A percentile compares a stretch with the other conserved stretches of the same genome.
phyloP scores from a whole-genome alignment of 1,284 basidiomycete species.

The Ceratobasidium sp. region DNA sequence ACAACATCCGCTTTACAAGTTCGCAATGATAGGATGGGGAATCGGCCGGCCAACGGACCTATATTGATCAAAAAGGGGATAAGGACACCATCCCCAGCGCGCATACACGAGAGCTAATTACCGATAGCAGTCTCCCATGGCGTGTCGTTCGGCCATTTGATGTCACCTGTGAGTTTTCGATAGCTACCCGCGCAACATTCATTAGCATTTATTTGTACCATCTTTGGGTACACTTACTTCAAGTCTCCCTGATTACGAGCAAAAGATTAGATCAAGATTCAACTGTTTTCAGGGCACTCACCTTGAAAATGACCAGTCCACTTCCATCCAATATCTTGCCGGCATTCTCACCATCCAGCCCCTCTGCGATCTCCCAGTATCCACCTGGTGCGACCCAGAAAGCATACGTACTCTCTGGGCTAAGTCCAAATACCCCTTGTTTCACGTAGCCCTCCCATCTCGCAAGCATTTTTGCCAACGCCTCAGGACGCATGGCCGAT shows the following conservation, averaged over 20 bases:
- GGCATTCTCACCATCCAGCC: constrained; percentile 27
- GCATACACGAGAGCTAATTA: constrained; percentile 52
- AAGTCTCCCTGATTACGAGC: constrained; percentile 75
- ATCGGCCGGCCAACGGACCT: constrained; percentile 82
- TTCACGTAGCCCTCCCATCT: constrained; percentile 44
- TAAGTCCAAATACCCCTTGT: constrained; percentile 26
- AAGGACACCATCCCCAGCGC: constrained; percentile 20
- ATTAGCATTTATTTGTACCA: constrained; percentile 5
- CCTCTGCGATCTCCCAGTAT: constrained; percentile 74
- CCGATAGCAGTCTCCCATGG: constrained; percentile 84
- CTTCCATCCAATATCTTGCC: constrained; percentile 67
- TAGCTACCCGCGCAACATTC: constrained; percentile 63
- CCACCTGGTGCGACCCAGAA: constrained; percentile 83
- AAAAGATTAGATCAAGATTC: not conserved
- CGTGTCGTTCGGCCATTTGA: constrained; percentile 87
- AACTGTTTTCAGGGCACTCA: constrained; percentile 48
- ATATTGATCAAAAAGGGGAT: constrained; percentile 17
- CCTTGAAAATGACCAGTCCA: constrained; percentile 92
- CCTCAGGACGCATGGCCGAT: constrained; percentile 51
- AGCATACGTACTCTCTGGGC: constrained; percentile 4
- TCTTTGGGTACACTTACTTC: constrained; percentile 64
- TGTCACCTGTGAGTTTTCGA: constrained; percentile 89
- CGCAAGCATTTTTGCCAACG: constrained; percentile 50
- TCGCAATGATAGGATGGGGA: constrained; percentile 85
- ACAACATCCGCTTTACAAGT: constrained; percentile 98